Percentiles rank a stretch among this genome's conserved stretches.
These are phyloP conservation scores for Speleostelium caveatum DNA, from an alignment of 78 protist species.

Conservation along the genomic window DNA sequence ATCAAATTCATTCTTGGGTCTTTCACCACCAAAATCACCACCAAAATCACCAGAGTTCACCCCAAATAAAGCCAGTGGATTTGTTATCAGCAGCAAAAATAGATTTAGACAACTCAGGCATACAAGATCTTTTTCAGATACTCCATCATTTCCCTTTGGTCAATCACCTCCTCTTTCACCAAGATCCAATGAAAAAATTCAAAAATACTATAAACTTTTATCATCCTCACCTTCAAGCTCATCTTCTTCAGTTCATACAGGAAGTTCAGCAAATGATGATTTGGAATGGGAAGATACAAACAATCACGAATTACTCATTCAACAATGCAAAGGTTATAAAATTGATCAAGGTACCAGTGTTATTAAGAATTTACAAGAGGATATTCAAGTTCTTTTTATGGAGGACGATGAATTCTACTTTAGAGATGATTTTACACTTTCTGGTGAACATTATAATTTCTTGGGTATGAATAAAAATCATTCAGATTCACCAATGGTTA, in stretches of 20 bases:
- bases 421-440: conserved; percentile 11
- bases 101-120: neutral
- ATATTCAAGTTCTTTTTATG: neutral
- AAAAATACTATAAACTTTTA: conserved; percentile 25
- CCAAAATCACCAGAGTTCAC: conserved; percentile 55
- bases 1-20: conserved; percentile 1
- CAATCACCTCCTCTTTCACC: neutral
- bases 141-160: neutral
- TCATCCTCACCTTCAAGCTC: conserved; percentile 51
- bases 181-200: conserved; percentile 9
- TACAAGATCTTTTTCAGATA: neutral
- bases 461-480: conserved; percentile 38
- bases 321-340: conserved; percentile 44
- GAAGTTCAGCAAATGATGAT: neutral
- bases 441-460: conserved; percentile 50
- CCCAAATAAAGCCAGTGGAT: conserved; percentile 11
- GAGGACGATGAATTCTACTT: conserved; percentile 56
- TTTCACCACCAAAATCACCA: conserved; percentile 44
- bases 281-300: conserved; percentile 45
- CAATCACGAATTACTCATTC: neutral
- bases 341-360: conserved; percentile 19
- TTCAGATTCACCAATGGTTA: conserved; percentile 22
- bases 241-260: neutral
- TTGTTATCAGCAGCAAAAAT: neutral
- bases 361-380: neutral